Percentiles rank a stretch among this genome's conserved stretches.
These are phyloP conservation scores for Hordeum pubiflorum DNA, from an alignment of 202 grass and related monocot genomes.

Conservation along the genomic window DNA sequence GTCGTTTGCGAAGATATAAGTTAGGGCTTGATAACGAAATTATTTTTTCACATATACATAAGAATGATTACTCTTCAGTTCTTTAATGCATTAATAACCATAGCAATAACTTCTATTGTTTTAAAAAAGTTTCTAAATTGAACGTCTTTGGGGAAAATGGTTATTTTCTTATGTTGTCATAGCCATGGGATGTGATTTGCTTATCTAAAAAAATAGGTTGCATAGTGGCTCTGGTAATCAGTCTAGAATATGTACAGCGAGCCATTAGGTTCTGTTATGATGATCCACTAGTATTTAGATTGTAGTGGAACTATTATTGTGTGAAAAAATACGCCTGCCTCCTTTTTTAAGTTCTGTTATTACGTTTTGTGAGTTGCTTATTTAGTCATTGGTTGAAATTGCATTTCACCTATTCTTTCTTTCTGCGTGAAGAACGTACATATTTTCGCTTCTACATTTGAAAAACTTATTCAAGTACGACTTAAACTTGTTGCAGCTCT, in stretches of 20 bases:
- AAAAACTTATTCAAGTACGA: constrained; percentile 12
- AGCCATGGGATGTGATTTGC: not conserved
- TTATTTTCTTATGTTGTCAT: not conserved
- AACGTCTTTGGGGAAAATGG: not conserved
- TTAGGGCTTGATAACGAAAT: not conserved
- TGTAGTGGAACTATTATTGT: not conserved
- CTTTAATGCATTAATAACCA: not conserved
- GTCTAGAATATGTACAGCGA: not conserved
- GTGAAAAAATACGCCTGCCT: not conserved
- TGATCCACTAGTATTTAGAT: not conserved
- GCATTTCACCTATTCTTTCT: not conserved
- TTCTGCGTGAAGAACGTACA: not conserved
- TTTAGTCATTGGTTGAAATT: not conserved
- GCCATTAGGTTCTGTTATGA: not conserved
- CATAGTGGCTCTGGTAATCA: not conserved
- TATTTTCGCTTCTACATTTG: not conserved
- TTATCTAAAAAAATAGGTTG: not conserved
- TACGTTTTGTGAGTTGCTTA: not conserved
- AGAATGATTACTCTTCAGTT: not conserved
- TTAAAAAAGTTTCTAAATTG: not conserved
- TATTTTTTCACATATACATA: not conserved
- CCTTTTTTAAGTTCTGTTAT: not conserved
- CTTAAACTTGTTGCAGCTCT: constrained; percentile 47
- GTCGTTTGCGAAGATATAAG: not conserved
- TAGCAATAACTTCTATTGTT: not conserved